Evolutionary conservation across 352 stramenopile species (phyloP).

Genomic region (Pythium aristosporum): DNA sequence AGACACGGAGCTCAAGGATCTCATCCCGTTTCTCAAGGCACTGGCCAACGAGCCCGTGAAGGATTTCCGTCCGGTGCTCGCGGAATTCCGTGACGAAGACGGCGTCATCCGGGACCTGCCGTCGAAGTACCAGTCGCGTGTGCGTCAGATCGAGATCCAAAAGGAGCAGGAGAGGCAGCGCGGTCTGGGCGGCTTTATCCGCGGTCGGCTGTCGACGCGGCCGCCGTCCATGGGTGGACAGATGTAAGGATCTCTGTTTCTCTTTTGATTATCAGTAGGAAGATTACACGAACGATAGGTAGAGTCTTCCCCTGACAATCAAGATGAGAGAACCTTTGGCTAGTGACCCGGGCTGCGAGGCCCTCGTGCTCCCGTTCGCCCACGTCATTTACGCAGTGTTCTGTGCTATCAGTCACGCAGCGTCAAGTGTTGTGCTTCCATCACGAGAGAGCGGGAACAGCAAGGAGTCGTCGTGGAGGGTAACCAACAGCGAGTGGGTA

Average conservation of each 20-base stretch:
- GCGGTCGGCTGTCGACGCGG: conserved; percentile 67
- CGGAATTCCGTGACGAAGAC: conserved; percentile 81
- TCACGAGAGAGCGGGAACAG: too few species aligned
- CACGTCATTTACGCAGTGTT: not conserved
- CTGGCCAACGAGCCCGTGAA: conserved; percentile 71
- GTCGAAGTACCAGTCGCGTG: conserved; percentile 70
- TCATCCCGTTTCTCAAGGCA: conserved; percentile 86
- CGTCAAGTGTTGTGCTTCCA: too few species aligned
- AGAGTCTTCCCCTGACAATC: conserved; percentile 4
- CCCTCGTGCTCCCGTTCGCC: not conserved
- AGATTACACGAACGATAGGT: not conserved
- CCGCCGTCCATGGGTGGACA: conserved; percentile 29
- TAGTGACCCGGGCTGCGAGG: conserved; percentile 13
- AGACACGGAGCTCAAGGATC: conserved; percentile 73
- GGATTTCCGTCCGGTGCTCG: conserved; percentile 76
- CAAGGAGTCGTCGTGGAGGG: too few species aligned
- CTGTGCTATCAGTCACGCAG: not conserved
- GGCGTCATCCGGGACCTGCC: conserved; percentile 77
- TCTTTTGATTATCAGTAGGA: not conserved
- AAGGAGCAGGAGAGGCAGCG: conserved; percentile 82
- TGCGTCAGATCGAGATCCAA: conserved; percentile 78
- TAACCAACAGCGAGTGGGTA: not conserved
- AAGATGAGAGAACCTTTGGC: conserved; percentile 17
- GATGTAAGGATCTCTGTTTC: conserved; percentile 14
- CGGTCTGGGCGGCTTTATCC: conserved; percentile 74